Conservation (phyloP, 257 asterid species). For the Solanum medicagineum region DNA sequence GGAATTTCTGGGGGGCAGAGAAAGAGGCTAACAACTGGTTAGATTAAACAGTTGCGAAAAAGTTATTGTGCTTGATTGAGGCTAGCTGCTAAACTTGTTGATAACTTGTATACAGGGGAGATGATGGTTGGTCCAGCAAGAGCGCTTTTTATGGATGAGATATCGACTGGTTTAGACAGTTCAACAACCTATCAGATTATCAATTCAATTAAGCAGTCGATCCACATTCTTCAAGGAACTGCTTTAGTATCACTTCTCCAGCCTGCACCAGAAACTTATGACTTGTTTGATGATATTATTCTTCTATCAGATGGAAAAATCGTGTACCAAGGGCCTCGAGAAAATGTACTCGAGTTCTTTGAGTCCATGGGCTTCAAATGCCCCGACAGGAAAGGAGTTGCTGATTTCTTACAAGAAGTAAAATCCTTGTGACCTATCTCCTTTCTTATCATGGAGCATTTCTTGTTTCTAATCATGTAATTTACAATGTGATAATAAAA, state of each 20-base stretch:
- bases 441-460: background rate
- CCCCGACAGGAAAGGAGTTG: conserved; percentile 83
- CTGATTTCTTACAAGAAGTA: conserved; percentile 93
- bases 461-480: background rate
- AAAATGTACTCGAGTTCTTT: conserved; percentile 59
- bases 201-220: conserved; percentile 59
- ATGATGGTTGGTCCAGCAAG: conserved; percentile 89
- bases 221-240: conserved; percentile 78
- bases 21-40: no score
- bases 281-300: conserved; percentile 70
- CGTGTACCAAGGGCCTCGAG: conserved; percentile 85
- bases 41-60: no score
- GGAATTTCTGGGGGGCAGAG: no score
- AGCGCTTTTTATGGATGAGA: conserved; percentile 91
- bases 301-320: conserved; percentile 67
- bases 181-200: conserved; percentile 86
- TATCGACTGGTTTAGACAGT: conserved; percentile 88
- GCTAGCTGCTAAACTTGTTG: background rate
- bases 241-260: conserved; percentile 75
- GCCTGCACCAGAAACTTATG: conserved; percentile 85
- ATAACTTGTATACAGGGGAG: conserved; percentile 40
- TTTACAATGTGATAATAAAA: conserved; percentile 2
- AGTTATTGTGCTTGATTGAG: background rate
- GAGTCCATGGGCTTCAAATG: conserved; percentile 73
- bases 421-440: background rate